Conservation (phyloP, 192 early-diverging fungal species). For the Linnemannia exigua region DNA sequence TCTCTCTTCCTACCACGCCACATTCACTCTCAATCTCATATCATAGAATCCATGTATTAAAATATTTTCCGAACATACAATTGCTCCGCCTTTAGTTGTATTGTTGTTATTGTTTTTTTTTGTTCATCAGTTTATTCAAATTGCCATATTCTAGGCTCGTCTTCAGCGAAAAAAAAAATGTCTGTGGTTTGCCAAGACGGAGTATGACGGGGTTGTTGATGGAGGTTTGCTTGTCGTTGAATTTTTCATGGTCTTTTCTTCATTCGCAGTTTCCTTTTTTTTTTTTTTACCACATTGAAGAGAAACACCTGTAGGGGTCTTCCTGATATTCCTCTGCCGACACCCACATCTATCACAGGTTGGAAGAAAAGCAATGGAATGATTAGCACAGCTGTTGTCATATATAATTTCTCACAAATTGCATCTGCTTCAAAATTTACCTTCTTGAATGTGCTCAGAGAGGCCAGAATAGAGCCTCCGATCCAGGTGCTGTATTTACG, state of each 20-base stretch:
- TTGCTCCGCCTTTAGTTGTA: too few species aligned
- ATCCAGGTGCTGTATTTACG: constrained; percentile 99
- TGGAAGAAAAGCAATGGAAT: background rate
- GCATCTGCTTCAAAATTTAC: constrained; percentile 32
- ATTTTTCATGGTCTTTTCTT: background rate
- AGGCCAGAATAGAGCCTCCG: constrained; percentile 95
- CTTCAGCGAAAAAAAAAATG: background rate
- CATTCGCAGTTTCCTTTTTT: background rate
- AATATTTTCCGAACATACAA: background rate
- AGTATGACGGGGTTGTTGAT: background rate
- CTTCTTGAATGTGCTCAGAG: constrained; percentile 98
- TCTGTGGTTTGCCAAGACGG: background rate
- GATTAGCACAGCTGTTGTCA: background rate
- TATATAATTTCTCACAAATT: background rate
- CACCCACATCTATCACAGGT: constrained; percentile 89
- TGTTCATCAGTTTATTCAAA: constrained; percentile 3
- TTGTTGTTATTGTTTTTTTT: background rate
- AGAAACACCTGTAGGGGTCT: constrained; percentile 84
- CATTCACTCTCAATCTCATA: background rate
- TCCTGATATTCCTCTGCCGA: constrained; percentile 98
- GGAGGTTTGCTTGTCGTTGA: background rate
- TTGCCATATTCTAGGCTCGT: background rate
- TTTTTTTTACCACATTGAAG: constrained; percentile 45
- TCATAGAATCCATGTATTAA: constrained; percentile 16
- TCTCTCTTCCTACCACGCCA: constrained; percentile 7